phyloP scores from a whole-genome alignment of 2,329 filamentous ascomycete species.

The Aspergillus ochraceoroseus region DNA sequence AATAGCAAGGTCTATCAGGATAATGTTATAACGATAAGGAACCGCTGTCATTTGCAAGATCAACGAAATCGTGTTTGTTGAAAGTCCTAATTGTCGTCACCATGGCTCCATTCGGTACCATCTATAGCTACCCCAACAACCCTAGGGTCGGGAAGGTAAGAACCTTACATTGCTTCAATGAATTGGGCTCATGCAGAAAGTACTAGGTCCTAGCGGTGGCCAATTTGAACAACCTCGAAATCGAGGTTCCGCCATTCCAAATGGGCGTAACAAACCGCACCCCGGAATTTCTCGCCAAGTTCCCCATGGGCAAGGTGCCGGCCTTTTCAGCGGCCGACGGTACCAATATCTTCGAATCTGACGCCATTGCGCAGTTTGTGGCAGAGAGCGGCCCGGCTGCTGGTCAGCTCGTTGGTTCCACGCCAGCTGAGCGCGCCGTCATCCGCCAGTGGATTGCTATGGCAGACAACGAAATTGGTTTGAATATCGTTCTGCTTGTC shows the following conservation, averaged over 20 bases:
- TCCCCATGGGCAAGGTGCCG: constrained; percentile 51
- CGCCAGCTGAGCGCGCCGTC: constrained; percentile 39
- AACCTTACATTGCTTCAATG: too few relatives aligned
- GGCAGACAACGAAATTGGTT: constrained; percentile 32
- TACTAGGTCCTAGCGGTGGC: constrained; percentile 29
- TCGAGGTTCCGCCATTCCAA: constrained; percentile 36
- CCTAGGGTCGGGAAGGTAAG: constrained; percentile 22
- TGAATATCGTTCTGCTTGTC: constrained; percentile 17
- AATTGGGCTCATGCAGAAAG: too few relatives aligned
- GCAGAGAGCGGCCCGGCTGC: constrained; percentile 45
- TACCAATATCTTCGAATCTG: constrained; percentile 44
- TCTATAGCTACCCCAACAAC: constrained; percentile 23
- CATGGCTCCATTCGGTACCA: constrained; percentile 19
- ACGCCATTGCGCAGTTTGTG: constrained; percentile 48
- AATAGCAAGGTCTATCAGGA: too few relatives aligned
- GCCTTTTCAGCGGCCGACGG: constrained; percentile 48
- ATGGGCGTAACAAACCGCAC: constrained; percentile 43
- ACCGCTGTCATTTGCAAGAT: too few relatives aligned
- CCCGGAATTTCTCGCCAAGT: constrained; percentile 49
- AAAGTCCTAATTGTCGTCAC: too few relatives aligned
- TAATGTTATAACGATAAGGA: too few relatives aligned
- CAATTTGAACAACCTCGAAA: constrained; percentile 36
- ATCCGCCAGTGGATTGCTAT: constrained; percentile 48
- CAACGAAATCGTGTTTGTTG: too few relatives aligned
- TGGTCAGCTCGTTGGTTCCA: constrained; percentile 45